phyloP scores from a whole-genome alignment of 495 filamentous ascomycete species.

The Penicillium taxi region DNA sequence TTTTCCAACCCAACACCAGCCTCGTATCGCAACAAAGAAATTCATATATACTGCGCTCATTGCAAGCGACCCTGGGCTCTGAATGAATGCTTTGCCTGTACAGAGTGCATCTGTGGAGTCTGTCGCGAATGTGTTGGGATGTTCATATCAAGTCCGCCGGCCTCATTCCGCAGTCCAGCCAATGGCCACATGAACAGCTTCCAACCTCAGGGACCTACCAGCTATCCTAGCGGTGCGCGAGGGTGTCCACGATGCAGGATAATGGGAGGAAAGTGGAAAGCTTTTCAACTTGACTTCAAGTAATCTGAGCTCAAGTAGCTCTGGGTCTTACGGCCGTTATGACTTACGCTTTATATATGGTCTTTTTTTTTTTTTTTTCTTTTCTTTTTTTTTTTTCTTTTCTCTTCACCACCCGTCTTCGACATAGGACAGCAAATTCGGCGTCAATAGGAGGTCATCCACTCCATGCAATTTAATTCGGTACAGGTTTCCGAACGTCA shows the following conservation, averaged over 20 bases:
- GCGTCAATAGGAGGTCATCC: slow-evolving; percentile 3
- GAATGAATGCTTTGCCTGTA: slow-evolving; percentile 80
- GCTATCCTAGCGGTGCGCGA: slow-evolving; percentile 32
- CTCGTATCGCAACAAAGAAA: slow-evolving; percentile 42
- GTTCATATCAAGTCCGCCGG: slow-evolving; percentile 49
- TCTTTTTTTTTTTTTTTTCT: slow-evolving; percentile 11
- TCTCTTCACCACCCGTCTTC: slow-evolving; percentile 1
- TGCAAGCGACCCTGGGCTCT: slow-evolving; percentile 67
- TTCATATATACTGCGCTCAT: slow-evolving; percentile 82
- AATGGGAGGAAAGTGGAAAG: slow-evolving; percentile 45
- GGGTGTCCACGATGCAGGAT: slow-evolving; percentile 47
- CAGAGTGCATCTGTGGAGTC: slow-evolving; percentile 87
- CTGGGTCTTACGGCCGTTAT: slow-evolving; percentile 34
- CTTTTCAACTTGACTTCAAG: slow-evolving; percentile 47
- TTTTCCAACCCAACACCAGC: slow-evolving; percentile 42
- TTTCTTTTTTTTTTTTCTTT: slow-evolving; percentile 9
- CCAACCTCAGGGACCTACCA: slow-evolving; percentile 29
- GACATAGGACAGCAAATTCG: slow-evolving; percentile 2
- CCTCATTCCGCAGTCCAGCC: slow-evolving; percentile 30
- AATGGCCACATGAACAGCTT: slow-evolving; percentile 26
- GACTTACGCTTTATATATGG: slow-evolving; percentile 29
- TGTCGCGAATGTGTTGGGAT: slow-evolving; percentile 79
- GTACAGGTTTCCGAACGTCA: slow-evolving; percentile 15
- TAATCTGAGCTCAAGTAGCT: slow-evolving; percentile 19
- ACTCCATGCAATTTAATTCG: slow-evolving; percentile 8